Evolutionary conservation across 352 stramenopile genomes (phyloP).

Genomic region (Phytophthora quininea): DNA sequence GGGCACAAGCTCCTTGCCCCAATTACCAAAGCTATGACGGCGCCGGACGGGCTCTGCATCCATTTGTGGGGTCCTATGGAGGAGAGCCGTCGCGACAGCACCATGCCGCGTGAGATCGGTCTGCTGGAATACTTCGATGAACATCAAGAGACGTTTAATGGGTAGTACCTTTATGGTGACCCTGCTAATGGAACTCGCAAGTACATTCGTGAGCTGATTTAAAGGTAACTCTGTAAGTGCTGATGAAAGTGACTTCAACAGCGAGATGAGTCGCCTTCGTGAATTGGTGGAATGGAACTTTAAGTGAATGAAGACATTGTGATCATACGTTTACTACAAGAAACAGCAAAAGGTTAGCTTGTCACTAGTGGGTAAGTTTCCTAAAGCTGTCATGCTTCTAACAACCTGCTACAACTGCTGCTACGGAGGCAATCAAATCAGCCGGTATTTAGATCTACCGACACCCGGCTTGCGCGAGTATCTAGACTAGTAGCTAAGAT

Average conservation of each 20-base stretch:
- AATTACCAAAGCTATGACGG: not conserved
- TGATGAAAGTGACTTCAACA: not conserved
- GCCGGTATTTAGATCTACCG: not conserved
- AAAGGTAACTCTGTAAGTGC: not conserved
- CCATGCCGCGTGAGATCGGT: not conserved
- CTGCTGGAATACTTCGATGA: not conserved
- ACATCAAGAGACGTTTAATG: not conserved
- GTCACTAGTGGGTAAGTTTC: not conserved
- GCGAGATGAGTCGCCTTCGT: not conserved
- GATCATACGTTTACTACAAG: conserved; percentile 1
- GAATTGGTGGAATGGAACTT: not conserved
- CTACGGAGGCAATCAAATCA: not conserved
- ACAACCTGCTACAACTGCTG: not conserved
- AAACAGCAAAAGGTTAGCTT: conserved; percentile 19
- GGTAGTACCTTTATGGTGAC: not conserved
- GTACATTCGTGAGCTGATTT: not conserved
- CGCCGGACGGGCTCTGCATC: not conserved
- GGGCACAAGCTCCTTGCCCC: not conserved
- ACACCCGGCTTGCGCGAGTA: not conserved
- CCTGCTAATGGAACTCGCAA: not conserved
- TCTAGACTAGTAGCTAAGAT: not conserved
- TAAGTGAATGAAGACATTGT: not conserved
- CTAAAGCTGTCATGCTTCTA: not conserved
- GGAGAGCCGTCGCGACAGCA: not conserved
- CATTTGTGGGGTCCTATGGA: not conserved